phyloP scores from a whole-genome alignment of 2,329 filamentous ascomycete species.

The Penicillium sp. region DNA sequence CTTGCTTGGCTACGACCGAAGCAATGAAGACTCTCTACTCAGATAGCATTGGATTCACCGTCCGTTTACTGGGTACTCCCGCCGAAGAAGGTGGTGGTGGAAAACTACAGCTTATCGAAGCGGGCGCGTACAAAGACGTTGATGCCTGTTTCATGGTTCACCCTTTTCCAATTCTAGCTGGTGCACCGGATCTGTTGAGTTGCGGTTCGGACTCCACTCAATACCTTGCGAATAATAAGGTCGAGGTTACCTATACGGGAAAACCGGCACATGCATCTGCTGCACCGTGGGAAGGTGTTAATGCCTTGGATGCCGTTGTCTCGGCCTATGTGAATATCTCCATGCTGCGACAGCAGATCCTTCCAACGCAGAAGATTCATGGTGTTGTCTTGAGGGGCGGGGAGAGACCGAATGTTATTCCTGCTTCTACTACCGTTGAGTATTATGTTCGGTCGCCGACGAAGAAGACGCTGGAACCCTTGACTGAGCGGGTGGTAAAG shows the following conservation, averaged over 20 bases:
- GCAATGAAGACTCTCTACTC: slow-evolving; percentile 13
- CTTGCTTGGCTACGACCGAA: slow-evolving; percentile 25
- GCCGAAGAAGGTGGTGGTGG: slow-evolving; percentile 31
- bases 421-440: slow-evolving; percentile 48
- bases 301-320: slow-evolving; percentile 59
- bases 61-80: slow-evolving; percentile 30
- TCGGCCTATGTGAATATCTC: slow-evolving; percentile 47
- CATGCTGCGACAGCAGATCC: slow-evolving; percentile 56
- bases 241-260: slow-evolving; percentile 46
- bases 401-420: slow-evolving; percentile 56
- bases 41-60: slow-evolving; percentile 10
- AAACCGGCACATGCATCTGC: slow-evolving; percentile 57
- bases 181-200: slow-evolving; percentile 4
- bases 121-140: slow-evolving; percentile 37
- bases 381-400: slow-evolving; percentile 56
- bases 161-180: slow-evolving; percentile 15
- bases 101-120: slow-evolving; percentile 37
- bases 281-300: slow-evolving; percentile 58
- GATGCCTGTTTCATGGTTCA: slow-evolving; percentile 41
- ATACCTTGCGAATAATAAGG: slow-evolving; percentile 32
- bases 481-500: slow-evolving; percentile 28
- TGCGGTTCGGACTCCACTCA: slow-evolving; percentile 8
- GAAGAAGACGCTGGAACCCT: slow-evolving; percentile 36
- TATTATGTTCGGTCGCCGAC: slow-evolving; percentile 47
- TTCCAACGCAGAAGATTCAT: slow-evolving; percentile 52